These are phyloP conservation scores for Hypholoma sublateritium DNA, from an alignment of 768 basidiomycete species.

Conservation along the genomic window DNA sequence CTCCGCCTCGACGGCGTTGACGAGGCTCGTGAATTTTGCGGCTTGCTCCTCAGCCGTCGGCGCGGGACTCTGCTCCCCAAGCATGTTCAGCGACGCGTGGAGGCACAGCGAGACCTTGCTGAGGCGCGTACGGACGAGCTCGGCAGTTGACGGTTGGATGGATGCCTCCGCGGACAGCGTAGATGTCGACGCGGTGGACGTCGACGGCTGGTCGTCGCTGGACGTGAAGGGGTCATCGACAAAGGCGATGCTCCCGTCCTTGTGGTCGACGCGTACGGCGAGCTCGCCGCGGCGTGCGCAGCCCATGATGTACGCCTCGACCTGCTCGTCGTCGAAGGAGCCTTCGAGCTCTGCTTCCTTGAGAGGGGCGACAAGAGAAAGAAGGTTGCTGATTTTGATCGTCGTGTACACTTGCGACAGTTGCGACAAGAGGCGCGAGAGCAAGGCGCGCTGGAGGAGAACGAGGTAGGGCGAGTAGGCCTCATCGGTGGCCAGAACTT, in stretches of 20 bases:
- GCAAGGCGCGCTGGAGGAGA: conserved; percentile 88
- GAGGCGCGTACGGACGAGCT: conserved; percentile 76
- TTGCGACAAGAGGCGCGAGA: conserved; percentile 88
- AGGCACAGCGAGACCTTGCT: conserved; percentile 73
- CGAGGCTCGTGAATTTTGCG: conserved; percentile 56
- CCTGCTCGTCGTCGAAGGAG: conserved; percentile 69
- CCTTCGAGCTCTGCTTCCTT: conserved; percentile 51
- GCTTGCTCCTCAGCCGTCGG: conserved; percentile 56
- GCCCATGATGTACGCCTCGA: conserved; percentile 92
- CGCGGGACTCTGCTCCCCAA: conserved; percentile 44
- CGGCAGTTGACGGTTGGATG: conserved; percentile 71
- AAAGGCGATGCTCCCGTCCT: conserved; percentile 81
- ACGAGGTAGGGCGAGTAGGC: conserved; percentile 81
- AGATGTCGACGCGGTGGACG: conserved; percentile 24
- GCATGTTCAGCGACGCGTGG: conserved; percentile 61
- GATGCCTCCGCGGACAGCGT: conserved; percentile 29
- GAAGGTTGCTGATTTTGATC: conserved; percentile 75
- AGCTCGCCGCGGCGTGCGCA: conserved; percentile 88
- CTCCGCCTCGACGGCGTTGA: conserved; percentile 69
- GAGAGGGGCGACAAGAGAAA: conserved; percentile 77
- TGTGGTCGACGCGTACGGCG: conserved; percentile 85
- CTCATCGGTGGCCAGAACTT: conserved; percentile 50
- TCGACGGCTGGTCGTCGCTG: conserved; percentile 34
- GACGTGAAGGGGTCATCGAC: conserved; percentile 71
- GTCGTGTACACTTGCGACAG: conserved; percentile 91